phyloP scores from a whole-genome alignment of 345 rosid genomes.

The Heritiera fomes region DNA sequence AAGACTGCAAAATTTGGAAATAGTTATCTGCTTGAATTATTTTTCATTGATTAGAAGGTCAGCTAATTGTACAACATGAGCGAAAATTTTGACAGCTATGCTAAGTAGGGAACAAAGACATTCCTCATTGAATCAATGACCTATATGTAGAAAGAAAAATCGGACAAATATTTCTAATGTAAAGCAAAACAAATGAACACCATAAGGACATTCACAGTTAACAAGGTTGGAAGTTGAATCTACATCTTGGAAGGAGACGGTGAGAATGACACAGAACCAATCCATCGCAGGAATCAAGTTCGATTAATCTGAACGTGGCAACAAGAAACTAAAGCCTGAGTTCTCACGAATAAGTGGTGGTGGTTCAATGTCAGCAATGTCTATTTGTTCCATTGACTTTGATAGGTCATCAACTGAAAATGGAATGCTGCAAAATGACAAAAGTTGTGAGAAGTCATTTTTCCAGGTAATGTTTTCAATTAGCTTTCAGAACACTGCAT shows the following conservation, averaged over 20 bases:
- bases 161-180: slow-evolving; percentile 10
- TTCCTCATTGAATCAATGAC: slow-evolving; percentile 34
- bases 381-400: slow-evolving; percentile 90
- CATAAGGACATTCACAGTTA: not conserved
- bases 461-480: not conserved
- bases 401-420: slow-evolving; percentile 95
- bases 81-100: slow-evolving; percentile 21
- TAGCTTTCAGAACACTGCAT: slow-evolving; percentile 8
- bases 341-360: slow-evolving; percentile 89
- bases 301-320: slow-evolving; percentile 59
- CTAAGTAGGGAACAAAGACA: slow-evolving; percentile 23
- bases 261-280: not conserved
- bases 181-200: slow-evolving; percentile 2
- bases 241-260: not conserved
- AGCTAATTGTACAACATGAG: slow-evolving; percentile 36
- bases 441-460: not conserved
- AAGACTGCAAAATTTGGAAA: too few species aligned
- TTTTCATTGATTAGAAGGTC: slow-evolving; percentile 11
- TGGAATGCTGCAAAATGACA: slow-evolving; percentile 69
- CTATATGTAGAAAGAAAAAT: slow-evolving; percentile 16
- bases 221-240: not conserved
- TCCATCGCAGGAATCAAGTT: not conserved
- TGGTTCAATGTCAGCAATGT: slow-evolving; percentile 81
- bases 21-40: not conserved
- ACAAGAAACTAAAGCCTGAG: slow-evolving; percentile 84